Evolutionary conservation across 2,329 filamentous ascomycete genomes (phyloP).

Genomic region (Colletotrichum salicis): DNA sequence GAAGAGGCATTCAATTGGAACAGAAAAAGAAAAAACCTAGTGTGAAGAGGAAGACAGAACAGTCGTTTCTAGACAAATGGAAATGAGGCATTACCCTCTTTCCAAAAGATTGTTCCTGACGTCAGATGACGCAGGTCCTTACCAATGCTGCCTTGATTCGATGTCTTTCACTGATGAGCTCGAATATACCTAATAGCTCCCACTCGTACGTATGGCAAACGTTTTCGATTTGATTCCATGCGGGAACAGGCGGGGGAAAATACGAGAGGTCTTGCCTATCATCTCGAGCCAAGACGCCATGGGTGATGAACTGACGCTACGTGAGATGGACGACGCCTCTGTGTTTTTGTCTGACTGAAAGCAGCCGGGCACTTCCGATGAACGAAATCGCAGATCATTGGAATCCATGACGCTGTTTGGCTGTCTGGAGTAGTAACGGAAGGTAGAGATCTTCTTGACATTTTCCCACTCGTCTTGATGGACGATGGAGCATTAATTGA

Average conservation of each 20-base stretch:
- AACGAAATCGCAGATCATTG: too few species aligned
- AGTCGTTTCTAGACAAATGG: constrained; percentile 21
- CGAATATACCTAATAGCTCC: neutral
- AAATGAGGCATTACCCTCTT: constrained; percentile 7
- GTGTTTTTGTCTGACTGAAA: neutral
- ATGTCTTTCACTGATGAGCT: neutral
- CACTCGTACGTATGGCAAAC: neutral
- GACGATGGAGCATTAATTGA: too few species aligned
- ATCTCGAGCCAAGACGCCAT: neutral
- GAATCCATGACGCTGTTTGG: too few species aligned
- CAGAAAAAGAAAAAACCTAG: neutral
- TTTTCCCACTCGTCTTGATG: too few species aligned
- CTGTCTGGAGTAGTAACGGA: too few species aligned
- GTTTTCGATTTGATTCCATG: neutral
- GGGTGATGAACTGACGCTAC: neutral
- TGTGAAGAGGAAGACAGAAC: constrained; percentile 13
- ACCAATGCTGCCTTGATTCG: neutral
- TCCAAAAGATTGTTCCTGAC: neutral
- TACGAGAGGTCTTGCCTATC: constrained; percentile 4
- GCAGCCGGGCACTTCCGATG: neutral
- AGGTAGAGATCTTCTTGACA: too few species aligned
- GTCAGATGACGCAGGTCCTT: neutral
- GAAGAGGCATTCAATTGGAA: neutral
- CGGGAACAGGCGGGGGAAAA: neutral
- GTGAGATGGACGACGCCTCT: neutral